phyloP scores from a whole-genome alignment of 148 eudicot genomes.

The Salicornia ramosissima region DNA sequence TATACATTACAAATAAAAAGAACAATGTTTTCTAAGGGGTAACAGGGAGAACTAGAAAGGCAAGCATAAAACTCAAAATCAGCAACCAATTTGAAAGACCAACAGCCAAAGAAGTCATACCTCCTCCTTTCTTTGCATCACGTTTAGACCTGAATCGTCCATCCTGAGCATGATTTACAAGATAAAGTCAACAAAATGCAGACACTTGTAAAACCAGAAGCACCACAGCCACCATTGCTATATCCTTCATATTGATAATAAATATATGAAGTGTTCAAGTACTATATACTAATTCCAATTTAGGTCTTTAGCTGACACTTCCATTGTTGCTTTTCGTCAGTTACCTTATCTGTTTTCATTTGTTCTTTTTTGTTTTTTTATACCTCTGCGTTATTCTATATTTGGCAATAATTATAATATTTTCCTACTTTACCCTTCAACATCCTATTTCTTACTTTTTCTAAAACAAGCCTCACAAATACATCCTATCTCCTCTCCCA shows the following conservation, averaged over 20 bases:
- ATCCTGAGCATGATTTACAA: conserved; percentile 65
- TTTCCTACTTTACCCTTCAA: too few species aligned
- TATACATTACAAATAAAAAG: neutral
- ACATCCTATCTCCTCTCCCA: too few species aligned
- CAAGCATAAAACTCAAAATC: neutral
- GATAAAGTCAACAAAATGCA: conserved; percentile 35
- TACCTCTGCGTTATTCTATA: too few species aligned
- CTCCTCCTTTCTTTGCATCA: conserved; percentile 98
- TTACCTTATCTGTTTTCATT: too few species aligned
- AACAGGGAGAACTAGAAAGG: neutral
- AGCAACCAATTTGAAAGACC: neutral
- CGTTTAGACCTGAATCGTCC: conserved; percentile 97
- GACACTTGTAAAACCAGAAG: neutral
- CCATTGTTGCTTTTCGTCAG: too few species aligned
- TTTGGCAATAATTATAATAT: too few species aligned
- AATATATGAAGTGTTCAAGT: neutral
- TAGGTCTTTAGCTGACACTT: too few species aligned
- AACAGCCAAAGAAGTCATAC: conserved; percentile 40
- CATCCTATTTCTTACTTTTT: too few species aligned
- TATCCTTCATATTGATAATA: neutral
- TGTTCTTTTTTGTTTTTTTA: too few species aligned
- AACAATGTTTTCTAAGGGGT: neutral
- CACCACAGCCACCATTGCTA: neutral
- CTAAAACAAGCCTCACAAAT: too few species aligned
- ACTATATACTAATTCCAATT: neutral